Evolutionary conservation across 1,139 yeast genomes (phyloP), one percentile per base, ranked within the genome.

Genomic region (Pichia sp.): DNA sequence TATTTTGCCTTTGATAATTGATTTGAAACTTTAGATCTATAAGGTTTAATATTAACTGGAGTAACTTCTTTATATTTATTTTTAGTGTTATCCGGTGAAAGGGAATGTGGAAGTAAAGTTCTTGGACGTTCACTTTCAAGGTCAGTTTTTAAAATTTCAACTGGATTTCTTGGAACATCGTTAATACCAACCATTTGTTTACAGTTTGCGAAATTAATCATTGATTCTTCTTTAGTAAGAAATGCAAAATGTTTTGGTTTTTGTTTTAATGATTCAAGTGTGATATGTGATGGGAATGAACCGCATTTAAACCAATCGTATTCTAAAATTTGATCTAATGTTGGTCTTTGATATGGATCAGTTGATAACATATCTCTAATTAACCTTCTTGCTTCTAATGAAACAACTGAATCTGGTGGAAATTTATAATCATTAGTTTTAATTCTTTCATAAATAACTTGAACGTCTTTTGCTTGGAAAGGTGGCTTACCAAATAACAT

Each of bases 401-500:
- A 80, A 37, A 86, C 78, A 34, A 75, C 74, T 7, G 60, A 54
- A 54, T 83, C 89, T 37, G 71, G 72, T 26, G 98, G 98, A 67
- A 89, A 92, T 40, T 69, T 67, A 62, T 82, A 89, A 55, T 87
- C 95, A 45, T 85, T 83, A 49, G 76, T 74, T 65, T 89, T 87
- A 63, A 94, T 92, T 65, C 96, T 76, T 60, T 89, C 95, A 66
- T 94, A 94, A 54, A 94, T 92, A 45, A 86, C 80, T 59, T 89
- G 86, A 42, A 94, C 97, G 62, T 90, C 96, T 62, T 87, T 87
- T 32, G 96, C 89, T 68, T 92, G 98, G 68, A 92, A 92, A 4
- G 98, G 98, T 20, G 98, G 97, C 63, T 87, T 89, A 29, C 97
- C 97, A 45, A 84, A 74, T 45, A 92, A 71, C 66, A 92, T 74